phyloP scores from a whole-genome alignment of 1,284 basidiomycete species.

The Puccinia hordei region DNA sequence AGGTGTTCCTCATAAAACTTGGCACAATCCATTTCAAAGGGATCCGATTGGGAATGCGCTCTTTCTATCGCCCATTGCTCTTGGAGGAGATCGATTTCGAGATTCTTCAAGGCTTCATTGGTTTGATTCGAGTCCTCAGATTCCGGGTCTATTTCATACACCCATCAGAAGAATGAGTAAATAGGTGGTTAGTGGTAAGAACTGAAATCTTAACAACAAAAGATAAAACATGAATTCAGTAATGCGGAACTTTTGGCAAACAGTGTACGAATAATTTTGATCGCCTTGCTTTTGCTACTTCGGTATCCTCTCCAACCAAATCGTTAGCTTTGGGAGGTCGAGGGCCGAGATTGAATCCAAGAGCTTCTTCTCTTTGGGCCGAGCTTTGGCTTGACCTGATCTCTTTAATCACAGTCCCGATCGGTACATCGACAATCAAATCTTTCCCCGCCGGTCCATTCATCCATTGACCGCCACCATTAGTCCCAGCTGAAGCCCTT shows the following conservation, averaged over 20 bases:
- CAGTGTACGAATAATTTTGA: constrained; percentile 61
- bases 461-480: constrained; percentile 79
- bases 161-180: not conserved
- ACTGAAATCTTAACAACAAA: not conserved
- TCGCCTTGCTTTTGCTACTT: constrained; percentile 68
- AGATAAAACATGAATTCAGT: not conserved
- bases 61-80: constrained; percentile 52
- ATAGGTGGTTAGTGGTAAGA: not conserved
- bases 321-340: constrained; percentile 64
- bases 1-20: constrained; percentile 62
- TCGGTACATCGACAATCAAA: constrained; percentile 74
- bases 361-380: constrained; percentile 69
- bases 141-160: constrained; percentile 31
- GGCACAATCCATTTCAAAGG: constrained; percentile 49
- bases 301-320: constrained; percentile 63
- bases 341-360: constrained; percentile 53
- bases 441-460: constrained; percentile 76
- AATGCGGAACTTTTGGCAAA: constrained; percentile 24
- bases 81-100: constrained; percentile 48
- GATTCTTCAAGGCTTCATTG: constrained; percentile 35
- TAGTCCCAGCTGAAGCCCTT: constrained; percentile 68
- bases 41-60: constrained; percentile 50
- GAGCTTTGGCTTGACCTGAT: constrained; percentile 66
- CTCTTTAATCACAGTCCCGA: constrained; percentile 84
- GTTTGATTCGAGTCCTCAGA: constrained; percentile 48